Evolutionary conservation across 2,329 filamentous ascomycete genomes (phyloP).

Genomic region (Apiospora hydei): DNA sequence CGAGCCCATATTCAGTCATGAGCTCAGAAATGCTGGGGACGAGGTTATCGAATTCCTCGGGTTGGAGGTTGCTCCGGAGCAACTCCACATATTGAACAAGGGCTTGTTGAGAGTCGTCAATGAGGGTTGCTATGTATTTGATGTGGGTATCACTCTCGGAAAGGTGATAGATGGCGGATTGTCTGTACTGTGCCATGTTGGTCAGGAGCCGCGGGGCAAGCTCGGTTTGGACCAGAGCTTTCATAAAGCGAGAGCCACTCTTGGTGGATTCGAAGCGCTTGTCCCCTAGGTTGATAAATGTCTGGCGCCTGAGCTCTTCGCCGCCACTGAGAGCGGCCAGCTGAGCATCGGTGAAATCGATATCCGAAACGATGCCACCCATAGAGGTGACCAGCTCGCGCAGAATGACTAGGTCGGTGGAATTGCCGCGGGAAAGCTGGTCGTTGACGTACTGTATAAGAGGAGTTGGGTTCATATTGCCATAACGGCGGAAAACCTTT

Average conservation of each 20-base stretch:
- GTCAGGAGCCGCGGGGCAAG: constrained; percentile 86
- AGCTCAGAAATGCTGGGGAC: constrained; percentile 79
- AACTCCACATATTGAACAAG: constrained; percentile 90
- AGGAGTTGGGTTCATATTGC: constrained; percentile 81
- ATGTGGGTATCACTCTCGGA: constrained; percentile 79
- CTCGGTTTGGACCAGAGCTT: constrained; percentile 77
- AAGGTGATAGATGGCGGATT: constrained; percentile 81
- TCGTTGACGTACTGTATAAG: constrained; percentile 89
- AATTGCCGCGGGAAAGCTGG: constrained; percentile 82
- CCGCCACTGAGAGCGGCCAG: constrained; percentile 89
- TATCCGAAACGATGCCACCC: constrained; percentile 88
- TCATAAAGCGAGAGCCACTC: constrained; percentile 81
- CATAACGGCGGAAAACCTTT: constrained; percentile 86
- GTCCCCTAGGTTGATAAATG: constrained; percentile 81
- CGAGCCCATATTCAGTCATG: constrained; percentile 80
- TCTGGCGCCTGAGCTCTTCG: constrained; percentile 78
- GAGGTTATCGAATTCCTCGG: constrained; percentile 77
- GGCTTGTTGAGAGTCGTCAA: constrained; percentile 89
- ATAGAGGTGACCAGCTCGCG: constrained; percentile 91
- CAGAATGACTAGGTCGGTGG: constrained; percentile 89
- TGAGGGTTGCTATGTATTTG: constrained; percentile 85
- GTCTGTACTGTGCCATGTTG: constrained; percentile 87
- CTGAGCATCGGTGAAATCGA: constrained; percentile 88
- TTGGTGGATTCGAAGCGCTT: constrained; percentile 77
- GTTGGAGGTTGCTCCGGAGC: constrained; percentile 78